A percentile compares a stretch with the other conserved stretches of the same genome.
phyloP scores from a whole-genome alignment of 352 stramenopile genomes.

The Phytophthora megakarya region DNA sequence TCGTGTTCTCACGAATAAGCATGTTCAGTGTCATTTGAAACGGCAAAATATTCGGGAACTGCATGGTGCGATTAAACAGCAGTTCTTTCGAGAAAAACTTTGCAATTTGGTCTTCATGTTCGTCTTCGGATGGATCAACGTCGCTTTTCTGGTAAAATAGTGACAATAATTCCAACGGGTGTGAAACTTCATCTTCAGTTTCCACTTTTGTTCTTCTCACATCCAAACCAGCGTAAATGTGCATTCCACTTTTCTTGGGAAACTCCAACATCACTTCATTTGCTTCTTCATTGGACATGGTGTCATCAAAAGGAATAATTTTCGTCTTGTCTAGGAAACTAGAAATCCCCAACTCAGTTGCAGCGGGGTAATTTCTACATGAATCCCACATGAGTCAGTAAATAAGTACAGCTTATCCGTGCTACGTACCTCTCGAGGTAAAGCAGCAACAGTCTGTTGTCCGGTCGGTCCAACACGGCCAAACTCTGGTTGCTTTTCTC shows the following conservation, averaged over 20 bases:
- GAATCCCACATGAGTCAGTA: background rate
- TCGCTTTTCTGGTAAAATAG: slow-evolving; percentile 48
- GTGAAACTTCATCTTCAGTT: slow-evolving; percentile 2
- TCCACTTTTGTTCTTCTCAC: slow-evolving; percentile 33
- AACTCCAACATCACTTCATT: slow-evolving; percentile 47
- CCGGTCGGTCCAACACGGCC: slow-evolving; percentile 55
- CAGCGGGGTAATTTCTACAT: slow-evolving; percentile 50
- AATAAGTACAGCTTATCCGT: background rate
- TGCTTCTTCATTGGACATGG: slow-evolving; percentile 38
- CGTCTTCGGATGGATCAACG: slow-evolving; percentile 18
- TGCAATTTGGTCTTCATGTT: slow-evolving; percentile 38
- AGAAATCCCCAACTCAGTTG: slow-evolving; percentile 51
- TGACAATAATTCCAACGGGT: slow-evolving; percentile 41
- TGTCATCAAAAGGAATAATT: slow-evolving; percentile 43
- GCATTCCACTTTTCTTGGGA: slow-evolving; percentile 37
- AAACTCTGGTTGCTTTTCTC: slow-evolving; percentile 58
- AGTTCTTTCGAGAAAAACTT: slow-evolving; percentile 47
- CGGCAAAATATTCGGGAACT: slow-evolving; percentile 55
- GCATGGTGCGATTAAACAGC: slow-evolving; percentile 31
- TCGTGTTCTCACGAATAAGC: slow-evolving; percentile 43
- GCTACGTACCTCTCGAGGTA: slow-evolving; percentile 46
- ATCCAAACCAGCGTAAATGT: slow-evolving; percentile 61
- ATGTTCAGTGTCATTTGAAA: slow-evolving; percentile 63
- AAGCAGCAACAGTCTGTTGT: slow-evolving; percentile 48
- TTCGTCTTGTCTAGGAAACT: slow-evolving; percentile 44